A percentile compares a stretch with the other conserved stretches of the same genome.
phyloP scores from a whole-genome alignment of 176 grass and related monocot species.

The Otatea glauca region DNA sequence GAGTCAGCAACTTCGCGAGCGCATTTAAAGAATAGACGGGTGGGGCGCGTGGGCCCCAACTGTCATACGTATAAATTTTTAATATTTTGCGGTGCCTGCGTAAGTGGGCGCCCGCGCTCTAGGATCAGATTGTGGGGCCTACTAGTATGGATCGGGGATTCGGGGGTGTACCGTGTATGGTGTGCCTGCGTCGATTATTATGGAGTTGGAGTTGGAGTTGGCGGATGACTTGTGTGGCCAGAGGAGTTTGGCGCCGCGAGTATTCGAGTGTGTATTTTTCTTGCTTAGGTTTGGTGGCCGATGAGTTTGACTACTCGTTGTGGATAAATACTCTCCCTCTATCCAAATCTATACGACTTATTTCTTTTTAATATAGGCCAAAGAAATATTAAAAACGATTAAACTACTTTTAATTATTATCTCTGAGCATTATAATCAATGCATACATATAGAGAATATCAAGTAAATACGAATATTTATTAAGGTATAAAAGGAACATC shows the following conservation, averaged over 20 bases:
- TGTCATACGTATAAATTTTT: background rate
- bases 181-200: too few species aligned
- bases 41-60: background rate
- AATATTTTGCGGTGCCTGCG: background rate
- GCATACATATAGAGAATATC: too few species aligned
- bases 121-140: background rate
- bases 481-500: too few species aligned
- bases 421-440: too few species aligned
- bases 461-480: too few species aligned
- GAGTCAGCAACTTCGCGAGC: constrained; percentile 29
- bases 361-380: background rate
- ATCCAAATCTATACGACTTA: too few species aligned
- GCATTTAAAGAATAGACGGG: constrained; percentile 16
- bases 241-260: background rate
- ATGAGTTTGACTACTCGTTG: background rate
- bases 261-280: background rate
- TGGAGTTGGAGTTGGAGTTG: too few species aligned
- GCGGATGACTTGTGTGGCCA: background rate
- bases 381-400: too few species aligned
- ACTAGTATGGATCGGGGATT: too few species aligned
- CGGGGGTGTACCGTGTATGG: too few species aligned
- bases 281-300: background rate
- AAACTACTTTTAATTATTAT: too few species aligned
- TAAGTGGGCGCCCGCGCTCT: background rate
- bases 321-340: background rate